Evolutionary conservation across 768 basidiomycete species (phyloP), one percentile per base, ranked within the genome.

Genomic region (Leccinellum luteum): DNA sequence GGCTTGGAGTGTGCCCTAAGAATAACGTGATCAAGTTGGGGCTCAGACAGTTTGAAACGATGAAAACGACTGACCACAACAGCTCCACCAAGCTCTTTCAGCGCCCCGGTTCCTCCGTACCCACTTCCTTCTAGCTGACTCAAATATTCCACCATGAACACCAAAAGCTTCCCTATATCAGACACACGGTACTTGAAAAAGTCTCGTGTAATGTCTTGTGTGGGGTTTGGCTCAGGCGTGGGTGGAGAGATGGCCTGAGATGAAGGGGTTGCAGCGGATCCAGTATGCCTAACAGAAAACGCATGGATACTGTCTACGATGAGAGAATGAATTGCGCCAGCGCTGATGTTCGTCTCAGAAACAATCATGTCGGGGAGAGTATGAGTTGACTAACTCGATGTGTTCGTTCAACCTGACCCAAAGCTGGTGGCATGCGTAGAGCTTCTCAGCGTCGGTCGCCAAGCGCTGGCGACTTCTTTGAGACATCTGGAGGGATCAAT

Each of bases 391-490:
- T 53, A 66, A 89, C 89, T 79, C 76, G 28, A 91, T 75, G 28
- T 83, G 75, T 43, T 86, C 84, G 60, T 90, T 90, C 66, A 91
- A 81, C 61, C 76, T 75, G n/a, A 82, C 58, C 95, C 95, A 97
- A 23, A 97, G 75, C 41, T 90, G 86, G 58, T 87, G 84, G 5
- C 83, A 86, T 2, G 92, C 89, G 60, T 87, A 87, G 17, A 96
- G 77, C 65, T 91, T 92, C 73, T 97, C 95, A 2, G 92, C 92
- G 66, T 97, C 90, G 19, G 80, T 82, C 35, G 85, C 87, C 17
- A 98, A 76, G 27, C 79, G 78, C 64, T 94, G 86, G 19, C 93
- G 83, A 58, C 86, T 85, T 38, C 79, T 72, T 75, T 92, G 92
- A 8, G 94, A 88, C 71, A 96, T 86, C 92, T 95, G 64, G 21